Conservation (phyloP, 164 flowering plant genomes). For the Tetrastigma voinierianum region DNA sequence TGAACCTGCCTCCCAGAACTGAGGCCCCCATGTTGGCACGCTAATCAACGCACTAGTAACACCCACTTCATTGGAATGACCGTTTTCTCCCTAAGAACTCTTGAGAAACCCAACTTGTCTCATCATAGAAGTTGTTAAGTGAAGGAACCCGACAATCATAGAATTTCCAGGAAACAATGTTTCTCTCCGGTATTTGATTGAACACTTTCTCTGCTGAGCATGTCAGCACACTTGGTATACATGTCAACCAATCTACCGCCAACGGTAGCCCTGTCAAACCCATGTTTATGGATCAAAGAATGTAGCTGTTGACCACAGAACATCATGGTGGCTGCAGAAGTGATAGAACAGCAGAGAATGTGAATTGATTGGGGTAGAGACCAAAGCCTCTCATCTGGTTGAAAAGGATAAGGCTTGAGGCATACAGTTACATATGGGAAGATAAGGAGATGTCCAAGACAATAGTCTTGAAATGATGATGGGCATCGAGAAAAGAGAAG, state of each 20-base stretch:
- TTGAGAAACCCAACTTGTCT: constrained; percentile 33
- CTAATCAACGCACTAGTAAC: constrained; percentile 48
- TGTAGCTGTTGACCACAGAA: constrained; percentile 43
- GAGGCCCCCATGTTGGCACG: constrained; percentile 37
- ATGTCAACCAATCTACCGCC: constrained; percentile 54
- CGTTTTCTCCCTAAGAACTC: constrained; percentile 27
- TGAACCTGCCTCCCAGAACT: constrained; percentile 55
- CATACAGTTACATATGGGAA: constrained; percentile 34
- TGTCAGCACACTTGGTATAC: constrained; percentile 48
- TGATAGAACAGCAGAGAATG: constrained; percentile 62
- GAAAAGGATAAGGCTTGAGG: constrained; percentile 41
- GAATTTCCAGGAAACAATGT: constrained; percentile 74
- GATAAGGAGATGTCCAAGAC: constrained; percentile 63
- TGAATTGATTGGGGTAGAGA: constrained; percentile 48
- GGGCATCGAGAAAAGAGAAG: constrained; percentile 32
- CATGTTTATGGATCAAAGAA: constrained; percentile 42
- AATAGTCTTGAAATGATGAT: constrained; percentile 24
- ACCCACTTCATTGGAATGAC: constrained; percentile 49
- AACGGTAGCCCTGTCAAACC: constrained; percentile 37
- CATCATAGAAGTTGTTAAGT: constrained; percentile 32
- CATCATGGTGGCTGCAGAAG: constrained; percentile 31
- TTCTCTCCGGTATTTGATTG: constrained; percentile 60
- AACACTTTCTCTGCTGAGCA: constrained; percentile 45
- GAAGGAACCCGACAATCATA: constrained; percentile 51
- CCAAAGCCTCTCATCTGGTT: constrained; percentile 40